Conservation (phyloP, 140 eudicot genomes). For the Anethum foeniculum region DNA sequence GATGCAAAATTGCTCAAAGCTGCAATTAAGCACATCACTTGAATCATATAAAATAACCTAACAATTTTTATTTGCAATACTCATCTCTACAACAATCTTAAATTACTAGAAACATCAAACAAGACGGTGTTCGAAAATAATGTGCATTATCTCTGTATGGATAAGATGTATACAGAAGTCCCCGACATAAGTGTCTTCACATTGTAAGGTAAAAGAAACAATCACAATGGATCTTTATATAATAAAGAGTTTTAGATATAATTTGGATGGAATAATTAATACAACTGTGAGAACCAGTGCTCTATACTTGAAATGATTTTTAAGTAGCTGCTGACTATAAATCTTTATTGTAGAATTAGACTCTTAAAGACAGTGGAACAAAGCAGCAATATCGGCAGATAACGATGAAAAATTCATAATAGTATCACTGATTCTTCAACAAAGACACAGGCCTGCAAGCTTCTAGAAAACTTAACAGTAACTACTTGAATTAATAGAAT, state of each 20-base stretch:
- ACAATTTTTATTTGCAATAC: conserved; percentile 3
- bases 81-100: neutral
- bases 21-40: conserved; percentile 30
- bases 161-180: neutral
- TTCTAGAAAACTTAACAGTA: too few species aligned
- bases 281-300: neutral
- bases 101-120: neutral
- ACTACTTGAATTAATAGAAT: too few species aligned
- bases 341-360: neutral
- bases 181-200: neutral
- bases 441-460: too few species aligned
- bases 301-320: neutral
- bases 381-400: neutral
- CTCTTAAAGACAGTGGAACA: neutral
- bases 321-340: neutral
- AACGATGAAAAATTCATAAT: neutral
- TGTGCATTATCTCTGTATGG: neutral
- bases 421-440: neutral
- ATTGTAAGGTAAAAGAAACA: neutral
- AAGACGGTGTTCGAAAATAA: neutral
- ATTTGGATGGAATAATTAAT: neutral
- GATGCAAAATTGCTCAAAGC: conserved; percentile 97
- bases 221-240: neutral
- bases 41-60: conserved; percentile 4
- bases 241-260: neutral